These are phyloP conservation scores for Phialemoniopsis sp. DNA, from an alignment of 2,329 filamentous ascomycete species.

Conservation along the genomic window DNA sequence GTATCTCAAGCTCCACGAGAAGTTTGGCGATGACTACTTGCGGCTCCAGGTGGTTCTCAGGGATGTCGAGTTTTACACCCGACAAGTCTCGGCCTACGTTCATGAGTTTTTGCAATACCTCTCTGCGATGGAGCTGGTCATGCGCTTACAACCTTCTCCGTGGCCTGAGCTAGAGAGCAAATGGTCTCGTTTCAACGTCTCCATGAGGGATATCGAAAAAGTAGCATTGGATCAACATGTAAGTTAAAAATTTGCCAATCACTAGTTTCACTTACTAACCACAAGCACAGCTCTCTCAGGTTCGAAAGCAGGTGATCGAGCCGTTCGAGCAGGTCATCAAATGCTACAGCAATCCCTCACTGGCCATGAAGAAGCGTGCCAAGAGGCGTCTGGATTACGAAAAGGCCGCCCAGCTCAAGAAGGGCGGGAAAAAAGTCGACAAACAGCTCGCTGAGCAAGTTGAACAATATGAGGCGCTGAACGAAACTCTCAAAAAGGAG, in stretches of 20 bases:
- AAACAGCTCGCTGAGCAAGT: constrained; percentile 79
- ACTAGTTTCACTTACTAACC: constrained; percentile 14
- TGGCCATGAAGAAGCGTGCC: constrained; percentile 89
- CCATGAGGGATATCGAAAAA: constrained; percentile 80
- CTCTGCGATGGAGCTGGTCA: constrained; percentile 77
- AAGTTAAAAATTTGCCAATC: constrained; percentile 25
- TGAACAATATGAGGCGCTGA: constrained; percentile 86
- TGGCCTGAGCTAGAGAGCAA: constrained; percentile 88
- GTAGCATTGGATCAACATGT: constrained; percentile 83
- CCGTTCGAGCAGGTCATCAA: constrained; percentile 40
- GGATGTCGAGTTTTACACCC: constrained; percentile 89
- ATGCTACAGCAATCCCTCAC: constrained; percentile 72
- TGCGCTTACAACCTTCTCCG: constrained; percentile 65
- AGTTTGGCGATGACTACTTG: constrained; percentile 88
- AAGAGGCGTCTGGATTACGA: constrained; percentile 91
- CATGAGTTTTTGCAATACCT: constrained; percentile 77
- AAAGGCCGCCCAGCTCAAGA: constrained; percentile 71
- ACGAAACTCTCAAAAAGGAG: constrained; percentile 90
- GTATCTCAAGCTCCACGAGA: constrained; percentile 78
- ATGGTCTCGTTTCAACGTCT: constrained; percentile 87
- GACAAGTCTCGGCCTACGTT: constrained; percentile 76
- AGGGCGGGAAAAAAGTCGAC: constrained; percentile 80
- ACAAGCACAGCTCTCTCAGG: constrained; percentile 48
- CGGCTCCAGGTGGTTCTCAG: constrained; percentile 87
- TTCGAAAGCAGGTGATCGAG: constrained; percentile 79